Conservation (phyloP, 768 basidiomycete genomes). For the Fistulinella prunicolor region DNA sequence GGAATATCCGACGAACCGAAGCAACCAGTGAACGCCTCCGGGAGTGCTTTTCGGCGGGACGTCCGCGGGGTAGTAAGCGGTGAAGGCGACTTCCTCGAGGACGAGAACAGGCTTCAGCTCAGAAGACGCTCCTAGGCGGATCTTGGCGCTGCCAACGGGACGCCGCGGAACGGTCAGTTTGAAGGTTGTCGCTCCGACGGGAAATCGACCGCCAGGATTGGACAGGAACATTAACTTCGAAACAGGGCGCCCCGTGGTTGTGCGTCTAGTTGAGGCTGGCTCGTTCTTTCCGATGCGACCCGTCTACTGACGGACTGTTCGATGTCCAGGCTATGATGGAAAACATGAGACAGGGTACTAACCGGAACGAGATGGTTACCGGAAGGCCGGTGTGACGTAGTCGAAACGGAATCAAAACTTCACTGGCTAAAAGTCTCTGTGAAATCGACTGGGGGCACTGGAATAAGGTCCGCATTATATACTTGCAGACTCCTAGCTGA, state of each 20-base stretch:
- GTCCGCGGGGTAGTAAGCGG: conserved; percentile 62
- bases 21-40: conserved; percentile 54
- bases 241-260: neutral
- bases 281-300: too few relatives aligned
- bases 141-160: conserved; percentile 41
- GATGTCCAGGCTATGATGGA: too few relatives aligned
- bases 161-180: conserved; percentile 42
- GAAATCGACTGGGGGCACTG: too few relatives aligned
- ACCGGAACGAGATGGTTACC: too few relatives aligned
- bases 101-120: conserved; percentile 42
- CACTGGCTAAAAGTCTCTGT: too few relatives aligned
- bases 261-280: too few relatives aligned
- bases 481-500: too few relatives aligned
- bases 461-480: too few relatives aligned
- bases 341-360: too few relatives aligned
- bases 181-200: conserved; percentile 61
- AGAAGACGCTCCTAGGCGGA: conserved; percentile 25
- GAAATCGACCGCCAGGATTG: conserved; percentile 42
- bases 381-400: too few relatives aligned
- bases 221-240: conserved; percentile 41
- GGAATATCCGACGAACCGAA: conserved; percentile 41
- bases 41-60: conserved; percentile 22
- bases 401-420: too few relatives aligned
- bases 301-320: too few relatives aligned
- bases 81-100: conserved; percentile 63